Base-by-base conservation (phyloP, 306 rosid genomes). In the Prosopis cineraria region DNA sequence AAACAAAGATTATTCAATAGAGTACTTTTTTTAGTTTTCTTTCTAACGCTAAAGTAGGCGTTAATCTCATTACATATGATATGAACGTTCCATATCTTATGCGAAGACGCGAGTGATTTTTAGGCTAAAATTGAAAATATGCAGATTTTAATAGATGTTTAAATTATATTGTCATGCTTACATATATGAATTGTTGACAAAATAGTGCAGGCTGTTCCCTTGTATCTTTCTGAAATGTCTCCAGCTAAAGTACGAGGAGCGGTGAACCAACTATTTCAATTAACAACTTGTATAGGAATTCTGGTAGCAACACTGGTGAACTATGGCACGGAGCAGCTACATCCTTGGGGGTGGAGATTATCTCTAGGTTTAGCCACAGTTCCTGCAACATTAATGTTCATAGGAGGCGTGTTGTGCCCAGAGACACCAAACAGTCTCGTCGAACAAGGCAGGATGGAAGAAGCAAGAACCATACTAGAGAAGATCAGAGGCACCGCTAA, bases 341-440 rank as follows among this genome's bases (percentile, higher is more conserved):
- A 93, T 78, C 96, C 94, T 11, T 91, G 93, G 94, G 96, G 96
- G 12, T 93, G 98, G 98, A 85, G 94, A 65, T 74, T 94, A 47
- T 94, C 98, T 4, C 96, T 94, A 62, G 97, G 98, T 50, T 88
- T 94, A 56, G 97, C 98, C 8, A 69, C 87, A 5, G 89, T 90
- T 33, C 98, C 98, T 1, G 98, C 97, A 34, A 65, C 63, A 10
- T 74, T 91, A 1, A 91, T 94, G 98, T 91, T 94, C n/a, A 6
- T 91, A 14, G 97, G 98, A 30, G 98, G 98, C 2, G 2, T 94
- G 20, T 73, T 89, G 69, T 93, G 92, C 63, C 96, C 93, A 0
- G 97, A 94, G 87, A 94, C 98, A 53, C 98, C 98, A 0, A 94
- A 94, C 85, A 94, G 97, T 70, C 88, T 94, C 27, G 97, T 94